Evolutionary conservation across 495 filamentous ascomycete species (phyloP).

Genomic region (Podospora conica): DNA sequence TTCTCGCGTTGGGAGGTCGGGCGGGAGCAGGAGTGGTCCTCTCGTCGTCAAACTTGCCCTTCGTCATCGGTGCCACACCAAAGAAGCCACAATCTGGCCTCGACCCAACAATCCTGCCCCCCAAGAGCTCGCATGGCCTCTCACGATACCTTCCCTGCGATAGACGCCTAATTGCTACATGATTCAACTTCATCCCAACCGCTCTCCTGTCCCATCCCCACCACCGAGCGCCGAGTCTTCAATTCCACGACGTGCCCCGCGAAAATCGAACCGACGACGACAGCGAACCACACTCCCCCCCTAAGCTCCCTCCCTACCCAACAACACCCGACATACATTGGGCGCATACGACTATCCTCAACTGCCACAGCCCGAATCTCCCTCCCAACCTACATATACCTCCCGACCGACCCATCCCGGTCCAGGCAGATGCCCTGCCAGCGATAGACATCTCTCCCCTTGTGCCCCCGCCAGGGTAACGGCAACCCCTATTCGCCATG

Average conservation of each 20-base stretch:
- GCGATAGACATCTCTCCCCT: constrained; percentile 22
- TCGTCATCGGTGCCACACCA: not conserved
- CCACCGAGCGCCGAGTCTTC: not conserved
- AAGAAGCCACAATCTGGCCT: not conserved
- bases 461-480: constrained; percentile 47
- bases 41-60: not conserved
- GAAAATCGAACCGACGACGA: not conserved
- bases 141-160: not conserved
- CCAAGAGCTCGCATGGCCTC: not conserved
- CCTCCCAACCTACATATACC: not conserved
- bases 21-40: too few species aligned
- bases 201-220: not conserved
- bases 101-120: not conserved
- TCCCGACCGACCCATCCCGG: not conserved
- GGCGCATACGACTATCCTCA: not conserved
- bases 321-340: not conserved
- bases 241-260: not conserved
- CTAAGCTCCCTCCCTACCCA: too few species aligned
- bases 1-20: not conserved
- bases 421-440: constrained; percentile 24
- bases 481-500: constrained; percentile 46
- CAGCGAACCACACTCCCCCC: not conserved
- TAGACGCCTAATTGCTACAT: not conserved
- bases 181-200: not conserved
- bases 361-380: not conserved